These are phyloP conservation scores for Hypoxylon intermedium DNA, from an alignment of 495 filamentous ascomycete species.

Conservation along the genomic window DNA sequence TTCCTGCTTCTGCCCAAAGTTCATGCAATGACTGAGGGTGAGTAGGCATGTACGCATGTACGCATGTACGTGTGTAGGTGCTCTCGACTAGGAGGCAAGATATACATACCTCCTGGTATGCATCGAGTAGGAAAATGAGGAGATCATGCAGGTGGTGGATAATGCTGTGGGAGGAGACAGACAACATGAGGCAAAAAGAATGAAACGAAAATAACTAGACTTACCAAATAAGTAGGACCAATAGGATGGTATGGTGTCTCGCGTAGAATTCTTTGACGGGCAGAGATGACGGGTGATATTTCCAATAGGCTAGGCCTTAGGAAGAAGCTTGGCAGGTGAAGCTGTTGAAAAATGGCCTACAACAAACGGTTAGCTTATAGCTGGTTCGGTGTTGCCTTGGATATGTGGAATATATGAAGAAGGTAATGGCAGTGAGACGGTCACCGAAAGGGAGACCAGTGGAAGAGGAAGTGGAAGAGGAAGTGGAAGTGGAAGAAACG, in stretches of 20 bases:
- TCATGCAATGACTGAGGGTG: background rate
- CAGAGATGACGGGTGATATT: constrained; percentile 12
- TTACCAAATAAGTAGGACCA: constrained; percentile 22
- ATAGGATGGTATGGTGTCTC: constrained; percentile 24
- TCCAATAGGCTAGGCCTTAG: constrained; percentile 1
- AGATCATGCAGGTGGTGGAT: background rate
- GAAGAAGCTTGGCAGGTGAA: background rate
- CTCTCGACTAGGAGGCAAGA: too few species aligned
- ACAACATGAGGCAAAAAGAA: background rate
- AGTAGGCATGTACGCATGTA: constrained; percentile 5
- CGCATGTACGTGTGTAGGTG: too few species aligned
- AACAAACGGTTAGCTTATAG: too few species aligned
- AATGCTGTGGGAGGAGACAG: background rate
- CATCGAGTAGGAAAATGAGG: too few species aligned
- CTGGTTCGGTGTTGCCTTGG: background rate
- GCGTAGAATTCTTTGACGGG: constrained; percentile 32
- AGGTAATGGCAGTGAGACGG: background rate
- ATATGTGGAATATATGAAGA: too few species aligned
- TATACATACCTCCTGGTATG: too few species aligned
- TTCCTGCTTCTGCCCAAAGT: constrained; percentile 4
- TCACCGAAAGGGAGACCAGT: constrained; percentile 32
- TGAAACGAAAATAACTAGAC: constrained; percentile 8
- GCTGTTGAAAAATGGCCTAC: background rate
- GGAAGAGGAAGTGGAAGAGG: constrained; percentile 16
- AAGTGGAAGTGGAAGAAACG: too few species aligned